Conservation (phyloP, 2,329 filamentous ascomycete genomes). For the Monosporascus cannonballus region DNA sequence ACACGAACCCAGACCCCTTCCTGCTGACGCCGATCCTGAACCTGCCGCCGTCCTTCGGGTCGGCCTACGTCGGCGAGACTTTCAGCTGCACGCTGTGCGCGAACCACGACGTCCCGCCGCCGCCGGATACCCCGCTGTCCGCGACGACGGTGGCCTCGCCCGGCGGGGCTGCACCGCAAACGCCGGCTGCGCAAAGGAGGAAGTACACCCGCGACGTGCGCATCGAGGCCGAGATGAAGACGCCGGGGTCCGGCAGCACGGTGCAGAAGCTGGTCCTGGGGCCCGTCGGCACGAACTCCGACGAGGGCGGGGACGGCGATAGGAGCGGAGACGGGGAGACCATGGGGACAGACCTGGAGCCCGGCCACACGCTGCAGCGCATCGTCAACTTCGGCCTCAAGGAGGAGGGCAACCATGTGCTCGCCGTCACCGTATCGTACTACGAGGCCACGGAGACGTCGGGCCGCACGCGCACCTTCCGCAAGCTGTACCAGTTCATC, state of each 20-base stretch:
- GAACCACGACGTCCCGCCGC: conserved; percentile 67
- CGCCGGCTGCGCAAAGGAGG: conserved; percentile 23
- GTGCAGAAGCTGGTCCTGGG: conserved; percentile 64
- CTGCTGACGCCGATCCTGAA: conserved; percentile 64
- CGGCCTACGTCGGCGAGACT: conserved; percentile 90
- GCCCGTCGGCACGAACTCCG: conserved; percentile 15
- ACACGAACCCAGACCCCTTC: conserved; percentile 48
- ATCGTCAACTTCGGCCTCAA: conserved; percentile 83
- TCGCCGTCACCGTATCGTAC: conserved; percentile 91
- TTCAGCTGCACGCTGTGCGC: conserved; percentile 93
- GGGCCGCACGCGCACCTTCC: conserved; percentile 74
- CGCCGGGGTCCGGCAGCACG: conserved; percentile 51
- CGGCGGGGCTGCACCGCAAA: not conserved
- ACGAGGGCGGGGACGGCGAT: conserved; percentile 1
- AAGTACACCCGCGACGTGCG: conserved; percentile 64
- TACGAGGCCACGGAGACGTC: conserved; percentile 74
- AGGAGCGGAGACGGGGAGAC: conserved; percentile 2
- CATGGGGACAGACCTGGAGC: conserved; percentile 43
- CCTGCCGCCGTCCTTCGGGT: conserved; percentile 85
- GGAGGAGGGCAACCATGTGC: conserved; percentile 88
- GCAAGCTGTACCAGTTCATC: conserved; percentile 95
- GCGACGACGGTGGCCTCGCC: conserved; percentile 1
- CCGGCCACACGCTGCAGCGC: conserved; percentile 68
- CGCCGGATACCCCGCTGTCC: conserved; percentile 6
- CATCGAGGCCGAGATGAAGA: conserved; percentile 93